phyloP scores from a whole-genome alignment of 2,329 filamentous ascomycete genomes.

The Colletotrichum incanum region DNA sequence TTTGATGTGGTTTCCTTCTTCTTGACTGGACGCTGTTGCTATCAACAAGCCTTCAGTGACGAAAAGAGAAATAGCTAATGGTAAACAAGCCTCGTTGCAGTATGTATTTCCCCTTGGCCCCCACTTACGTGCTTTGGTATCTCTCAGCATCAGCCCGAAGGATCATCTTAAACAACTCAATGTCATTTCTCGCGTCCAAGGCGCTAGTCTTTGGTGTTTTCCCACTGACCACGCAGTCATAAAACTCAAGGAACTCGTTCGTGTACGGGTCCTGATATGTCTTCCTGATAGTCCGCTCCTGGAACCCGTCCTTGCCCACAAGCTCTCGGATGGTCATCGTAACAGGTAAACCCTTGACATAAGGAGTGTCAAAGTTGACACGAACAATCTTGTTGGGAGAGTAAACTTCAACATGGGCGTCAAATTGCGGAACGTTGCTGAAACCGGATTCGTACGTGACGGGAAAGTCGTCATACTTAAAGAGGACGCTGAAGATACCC shows the following conservation, averaged over 20 bases:
- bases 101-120: background rate
- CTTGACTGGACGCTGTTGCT: background rate
- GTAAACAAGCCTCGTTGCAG: no score
- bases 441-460: constrained; percentile 72
- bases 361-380: constrained; percentile 71
- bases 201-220: constrained; percentile 50
- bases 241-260: constrained; percentile 54
- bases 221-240: constrained; percentile 47
- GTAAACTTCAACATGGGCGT: constrained; percentile 69
- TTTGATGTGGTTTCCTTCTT: background rate
- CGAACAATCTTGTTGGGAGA: constrained; percentile 67
- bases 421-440: constrained; percentile 66
- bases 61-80: background rate
- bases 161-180: constrained; percentile 53
- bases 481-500: constrained; percentile 57
- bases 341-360: constrained; percentile 69
- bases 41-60: background rate
- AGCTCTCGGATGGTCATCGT: constrained; percentile 63
- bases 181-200: constrained; percentile 50
- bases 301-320: constrained; percentile 54
- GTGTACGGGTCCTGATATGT: constrained; percentile 63
- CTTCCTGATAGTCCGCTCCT: constrained; percentile 57
- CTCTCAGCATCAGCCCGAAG: constrained; percentile 26
- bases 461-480: constrained; percentile 63
- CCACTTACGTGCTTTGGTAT: background rate